Base-by-base conservation (phyloP, 1,284 basidiomycete genomes). In the Pterulicium gracile region DNA sequence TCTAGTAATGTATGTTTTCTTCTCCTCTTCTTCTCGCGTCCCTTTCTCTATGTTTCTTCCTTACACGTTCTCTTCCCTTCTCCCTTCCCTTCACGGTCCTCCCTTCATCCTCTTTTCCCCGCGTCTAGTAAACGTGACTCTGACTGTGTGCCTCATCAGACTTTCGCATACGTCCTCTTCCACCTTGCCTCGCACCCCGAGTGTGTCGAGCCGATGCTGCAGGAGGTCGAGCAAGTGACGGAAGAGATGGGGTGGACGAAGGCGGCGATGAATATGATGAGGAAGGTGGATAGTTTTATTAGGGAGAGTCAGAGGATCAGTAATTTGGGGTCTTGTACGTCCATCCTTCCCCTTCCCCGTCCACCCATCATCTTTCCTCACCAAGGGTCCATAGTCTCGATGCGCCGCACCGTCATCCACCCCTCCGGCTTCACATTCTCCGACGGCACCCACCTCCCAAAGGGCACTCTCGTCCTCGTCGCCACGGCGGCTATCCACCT, bases 271-370 rank as follows among this genome's bases (percentile, higher is more conserved):
- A 52, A 51, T n/a, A 61, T 61, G 42, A 58, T 68, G 60, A 52
- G 50, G 45, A 61, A 63, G 47, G 42, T 67, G 3, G 67, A 69
- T 47, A 68, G 66, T 47, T 65, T 68, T 51, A 36, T 70, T 46
- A 59, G 60, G 35, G 63, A 67, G 49, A 56, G 56, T 59, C 48
- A 52, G 66, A 1, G 46, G 10, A n/a, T 47, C n/a, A 15, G 57
- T 61, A 48, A 32, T 54, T 51, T 41, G 24, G 22, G 1, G 40
- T 20, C 42, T 23, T 12, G 22, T 35, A 3, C 14, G 18, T 35
- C 43, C 14, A 43, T n/a, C 27, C 10, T 35, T 14, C 34, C 27
- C 20, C 5, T 43, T 47, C 24, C 27, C 24, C 19, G 18, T 27
- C 24, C 27, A 5, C 41, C 20, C 21, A 15, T 43, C 27, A 34